These are phyloP conservation scores for Ophiosphaerella narmari DNA, from an alignment of 2,329 filamentous ascomycete species.

Conservation along the genomic window DNA sequence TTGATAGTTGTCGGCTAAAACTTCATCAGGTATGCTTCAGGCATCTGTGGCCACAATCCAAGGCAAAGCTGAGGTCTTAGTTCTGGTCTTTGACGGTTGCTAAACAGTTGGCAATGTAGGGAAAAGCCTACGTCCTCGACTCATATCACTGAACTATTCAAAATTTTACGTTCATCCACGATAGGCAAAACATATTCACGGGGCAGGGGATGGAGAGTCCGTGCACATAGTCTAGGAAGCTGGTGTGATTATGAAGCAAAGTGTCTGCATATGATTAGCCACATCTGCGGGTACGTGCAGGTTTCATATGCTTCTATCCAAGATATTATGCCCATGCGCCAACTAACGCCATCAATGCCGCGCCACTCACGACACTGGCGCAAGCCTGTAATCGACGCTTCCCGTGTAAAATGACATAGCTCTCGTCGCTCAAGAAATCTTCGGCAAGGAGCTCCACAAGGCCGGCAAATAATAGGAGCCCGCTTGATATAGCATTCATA, in stretches of 20 bases:
- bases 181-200: not conserved
- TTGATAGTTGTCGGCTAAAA: too few species aligned
- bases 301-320: slow-evolving; percentile 1
- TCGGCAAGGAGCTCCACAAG: slow-evolving; percentile 57
- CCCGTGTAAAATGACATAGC: slow-evolving; percentile 64
- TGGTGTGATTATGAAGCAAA: slow-evolving; percentile 14
- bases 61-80: too few species aligned
- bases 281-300: slow-evolving; percentile 10
- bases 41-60: too few species aligned
- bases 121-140: too few species aligned
- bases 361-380: slow-evolving; percentile 63
- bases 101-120: too few species aligned
- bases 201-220: not conserved
- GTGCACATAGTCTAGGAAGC: slow-evolving; percentile 1
- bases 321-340: slow-evolving; percentile 64
- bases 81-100: too few species aligned
- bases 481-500: slow-evolving; percentile 56
- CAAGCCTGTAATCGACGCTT: slow-evolving; percentile 65
- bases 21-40: too few species aligned
- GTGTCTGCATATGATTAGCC: slow-evolving; percentile 7
- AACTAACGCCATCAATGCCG: slow-evolving; percentile 68
- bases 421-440: slow-evolving; percentile 64
- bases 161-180: not conserved
- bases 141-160: too few species aligned
- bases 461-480: slow-evolving; percentile 55